Conservation (phyloP, 805 yeast species). For the Barnettozyma populi region DNA sequence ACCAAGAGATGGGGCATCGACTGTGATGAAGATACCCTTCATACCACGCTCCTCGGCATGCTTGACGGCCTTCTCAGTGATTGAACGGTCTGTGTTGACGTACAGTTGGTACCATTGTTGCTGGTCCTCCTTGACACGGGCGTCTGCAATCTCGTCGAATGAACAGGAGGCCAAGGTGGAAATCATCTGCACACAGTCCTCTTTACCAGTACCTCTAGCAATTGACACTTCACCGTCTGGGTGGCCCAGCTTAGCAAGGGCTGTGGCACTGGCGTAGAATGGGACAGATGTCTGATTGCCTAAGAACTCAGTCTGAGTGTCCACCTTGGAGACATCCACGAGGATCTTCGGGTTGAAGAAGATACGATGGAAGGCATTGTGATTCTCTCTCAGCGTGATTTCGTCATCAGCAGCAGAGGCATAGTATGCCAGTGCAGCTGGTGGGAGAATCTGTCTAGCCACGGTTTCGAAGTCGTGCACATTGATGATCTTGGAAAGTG, state of each 20-base stretch:
- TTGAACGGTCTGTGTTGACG: slow-evolving; percentile 70
- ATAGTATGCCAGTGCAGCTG: slow-evolving; percentile 88
- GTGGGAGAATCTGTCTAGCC: slow-evolving; percentile 73
- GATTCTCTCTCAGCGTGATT: slow-evolving; percentile 84
- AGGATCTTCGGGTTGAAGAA: slow-evolving; percentile 82
- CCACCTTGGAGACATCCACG: slow-evolving; percentile 75
- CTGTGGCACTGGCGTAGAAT: slow-evolving; percentile 88
- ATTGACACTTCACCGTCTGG: slow-evolving; percentile 88
- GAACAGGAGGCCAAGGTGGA: slow-evolving; percentile 89
- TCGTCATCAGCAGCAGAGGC: slow-evolving; percentile 93
- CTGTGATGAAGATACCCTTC: slow-evolving; percentile 82
- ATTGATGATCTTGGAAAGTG: slow-evolving; percentile 64
- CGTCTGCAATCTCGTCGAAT: slow-evolving; percentile 76
- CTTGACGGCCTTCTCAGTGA: slow-evolving; percentile 54
- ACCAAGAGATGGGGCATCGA: slow-evolving; percentile 90
- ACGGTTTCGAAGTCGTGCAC: slow-evolving; percentile 82
- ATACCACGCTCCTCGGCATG: slow-evolving; percentile 71
- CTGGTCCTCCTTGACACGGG: slow-evolving; percentile 56
- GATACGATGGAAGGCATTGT: slow-evolving; percentile 79
- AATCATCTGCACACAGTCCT: slow-evolving; percentile 79
- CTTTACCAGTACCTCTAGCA: slow-evolving; percentile 74
- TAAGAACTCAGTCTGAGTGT: slow-evolving; percentile 64
- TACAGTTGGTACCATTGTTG: slow-evolving; percentile 87
- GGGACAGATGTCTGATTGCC: slow-evolving; percentile 72
- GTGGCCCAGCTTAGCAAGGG: slow-evolving; percentile 86